These are phyloP conservation scores for Eutrema yunnanense DNA, from an alignment of 345 rosid genomes.

Conservation along the genomic window DNA sequence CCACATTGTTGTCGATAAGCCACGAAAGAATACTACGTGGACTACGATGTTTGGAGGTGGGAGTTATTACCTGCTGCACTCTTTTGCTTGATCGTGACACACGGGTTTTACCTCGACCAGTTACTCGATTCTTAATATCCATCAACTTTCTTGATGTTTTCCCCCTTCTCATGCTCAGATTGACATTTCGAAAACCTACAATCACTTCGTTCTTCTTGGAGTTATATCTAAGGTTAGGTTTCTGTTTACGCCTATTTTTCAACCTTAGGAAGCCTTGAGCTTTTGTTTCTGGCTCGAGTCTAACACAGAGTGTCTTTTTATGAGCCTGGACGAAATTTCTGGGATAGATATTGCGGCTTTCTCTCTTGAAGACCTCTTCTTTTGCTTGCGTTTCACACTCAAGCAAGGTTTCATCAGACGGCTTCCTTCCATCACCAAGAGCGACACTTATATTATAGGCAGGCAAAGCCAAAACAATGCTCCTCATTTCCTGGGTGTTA, in stretches of 20 bases:
- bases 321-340: neutral
- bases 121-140: constrained; percentile 17
- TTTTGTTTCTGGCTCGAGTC: neutral
- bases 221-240: neutral
- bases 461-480: constrained; percentile 25
- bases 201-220: constrained; percentile 2
- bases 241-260: constrained; percentile 25
- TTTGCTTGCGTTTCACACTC: constrained; percentile 1
- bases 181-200: constrained; percentile 9
- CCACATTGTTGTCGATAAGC: constrained; percentile 59
- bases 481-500: neutral
- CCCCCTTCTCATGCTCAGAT: constrained; percentile 10
- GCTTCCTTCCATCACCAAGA: constrained; percentile 1
- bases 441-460: neutral
- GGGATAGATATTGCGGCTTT: neutral
- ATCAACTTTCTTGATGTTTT: neutral
- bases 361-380: neutral
- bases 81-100: constrained; percentile 47
- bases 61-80: constrained; percentile 35
- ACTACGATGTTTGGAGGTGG: constrained; percentile 32
- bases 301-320: neutral
- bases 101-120: constrained; percentile 17
- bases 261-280: constrained; percentile 18
- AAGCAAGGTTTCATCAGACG: neutral
- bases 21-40: constrained; percentile 60